Percentiles rank a stretch among this genome's conserved stretches.
These are phyloP conservation scores for Bipolaris zeicola DNA, from an alignment of 2,329 filamentous ascomycete genomes.

Conservation along the genomic window DNA sequence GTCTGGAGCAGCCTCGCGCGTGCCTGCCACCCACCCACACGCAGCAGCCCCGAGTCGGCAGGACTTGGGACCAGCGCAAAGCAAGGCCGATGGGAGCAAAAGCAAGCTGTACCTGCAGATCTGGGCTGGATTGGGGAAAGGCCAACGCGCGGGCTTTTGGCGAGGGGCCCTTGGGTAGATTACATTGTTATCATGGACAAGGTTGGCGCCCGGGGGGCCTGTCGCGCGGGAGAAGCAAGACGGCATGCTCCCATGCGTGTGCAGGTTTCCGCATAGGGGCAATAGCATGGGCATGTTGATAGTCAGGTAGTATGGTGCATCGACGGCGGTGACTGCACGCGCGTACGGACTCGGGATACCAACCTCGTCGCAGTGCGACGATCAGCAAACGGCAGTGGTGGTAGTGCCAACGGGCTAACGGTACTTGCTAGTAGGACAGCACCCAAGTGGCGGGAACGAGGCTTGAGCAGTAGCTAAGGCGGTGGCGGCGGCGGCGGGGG, in stretches of 20 bases:
- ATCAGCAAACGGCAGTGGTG: too few species aligned
- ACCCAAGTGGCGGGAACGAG: neutral
- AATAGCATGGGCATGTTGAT: too few species aligned
- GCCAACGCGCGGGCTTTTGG: conserved; percentile 9
- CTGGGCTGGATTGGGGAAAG: conserved; percentile 11
- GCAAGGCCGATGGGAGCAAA: conserved; percentile 16
- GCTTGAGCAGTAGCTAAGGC: neutral
- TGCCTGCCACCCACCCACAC: conserved; percentile 1
- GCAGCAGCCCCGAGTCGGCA: neutral
- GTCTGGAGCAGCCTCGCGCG: conserved; percentile 17
- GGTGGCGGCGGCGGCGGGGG: too few species aligned
- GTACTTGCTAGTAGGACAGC: too few species aligned
- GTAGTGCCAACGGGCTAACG: too few species aligned
- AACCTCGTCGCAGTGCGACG: too few species aligned
- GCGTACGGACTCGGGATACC: too few species aligned
- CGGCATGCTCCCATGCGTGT: too few species aligned
- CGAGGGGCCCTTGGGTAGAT: conserved; percentile 9
- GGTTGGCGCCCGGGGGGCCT: neutral
- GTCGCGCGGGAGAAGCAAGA: too few species aligned
- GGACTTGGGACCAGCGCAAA: neutral
- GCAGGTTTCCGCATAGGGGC: too few species aligned
- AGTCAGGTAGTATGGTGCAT: too few species aligned
- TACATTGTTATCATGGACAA: conserved; percentile 7
- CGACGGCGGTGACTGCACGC: too few species aligned
- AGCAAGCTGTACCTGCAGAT: conserved; percentile 22